Percentiles rank a stretch among this genome's conserved stretches.
Evolutionary conservation across 148 eudicot species (phyloP).

Genomic region (Dysphania ambrosioides): DNA sequence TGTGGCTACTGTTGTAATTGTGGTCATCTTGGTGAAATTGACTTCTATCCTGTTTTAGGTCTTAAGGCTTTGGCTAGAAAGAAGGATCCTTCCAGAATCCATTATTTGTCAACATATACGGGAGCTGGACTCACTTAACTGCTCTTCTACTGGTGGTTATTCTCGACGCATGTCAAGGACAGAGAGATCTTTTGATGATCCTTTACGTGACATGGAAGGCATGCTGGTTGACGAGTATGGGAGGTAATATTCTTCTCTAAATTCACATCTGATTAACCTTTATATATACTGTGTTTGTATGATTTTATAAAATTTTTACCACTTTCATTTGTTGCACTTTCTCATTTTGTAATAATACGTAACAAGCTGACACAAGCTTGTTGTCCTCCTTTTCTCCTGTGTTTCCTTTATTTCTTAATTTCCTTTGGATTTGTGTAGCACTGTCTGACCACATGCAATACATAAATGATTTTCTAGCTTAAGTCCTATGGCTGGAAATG

Average conservation of each 20-base stretch:
- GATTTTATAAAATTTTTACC: too few relatives aligned
- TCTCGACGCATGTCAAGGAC: slow-evolving; percentile 72
- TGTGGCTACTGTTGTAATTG: neutral
- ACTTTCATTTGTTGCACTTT: neutral
- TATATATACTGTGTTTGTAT: too few relatives aligned
- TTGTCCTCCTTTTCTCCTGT: too few relatives aligned
- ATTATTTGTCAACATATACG: slow-evolving; percentile 69
- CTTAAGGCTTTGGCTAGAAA: slow-evolving; percentile 85
- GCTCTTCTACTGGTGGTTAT: slow-evolving; percentile 51
- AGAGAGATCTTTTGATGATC: slow-evolving; percentile 96
- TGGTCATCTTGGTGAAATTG: neutral
- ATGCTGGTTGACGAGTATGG: slow-evolving; percentile 95
- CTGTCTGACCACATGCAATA: too few relatives aligned
- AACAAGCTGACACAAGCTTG: too few relatives aligned
- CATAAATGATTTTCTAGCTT: too few relatives aligned
- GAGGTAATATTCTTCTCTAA: slow-evolving; percentile 41
- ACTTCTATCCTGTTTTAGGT: slow-evolving; percentile 45
- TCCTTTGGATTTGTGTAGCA: too few relatives aligned
- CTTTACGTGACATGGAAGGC: slow-evolving; percentile 92
- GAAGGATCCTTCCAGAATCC: slow-evolving; percentile 77
- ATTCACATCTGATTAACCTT: neutral
- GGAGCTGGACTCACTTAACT: slow-evolving; percentile 65
- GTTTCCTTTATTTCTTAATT: too few relatives aligned
- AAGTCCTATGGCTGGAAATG: too few relatives aligned
- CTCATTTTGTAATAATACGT: neutral